These are phyloP conservation scores for Allomyces arbusculus DNA, from an alignment of 192 early-diverging fungal species.

Conservation along the genomic window DNA sequence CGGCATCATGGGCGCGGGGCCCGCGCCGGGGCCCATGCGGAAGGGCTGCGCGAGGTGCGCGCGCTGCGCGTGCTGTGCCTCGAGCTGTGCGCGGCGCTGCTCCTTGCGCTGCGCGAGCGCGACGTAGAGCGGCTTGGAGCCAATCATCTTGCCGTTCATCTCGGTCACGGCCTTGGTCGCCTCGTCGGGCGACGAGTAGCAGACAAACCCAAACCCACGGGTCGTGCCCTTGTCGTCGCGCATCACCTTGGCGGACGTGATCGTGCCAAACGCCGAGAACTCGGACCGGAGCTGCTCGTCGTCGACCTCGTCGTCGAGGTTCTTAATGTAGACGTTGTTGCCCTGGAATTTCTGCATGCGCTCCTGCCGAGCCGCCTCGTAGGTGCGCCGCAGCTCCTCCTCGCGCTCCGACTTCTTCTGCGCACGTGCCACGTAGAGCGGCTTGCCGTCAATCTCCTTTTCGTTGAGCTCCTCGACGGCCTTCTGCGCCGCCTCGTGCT, in stretches of 20 bases:
- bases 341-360: slow-evolving; percentile 97
- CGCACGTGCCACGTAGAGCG: slow-evolving; percentile 85
- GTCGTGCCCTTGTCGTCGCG: slow-evolving; percentile 68
- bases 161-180: slow-evolving; percentile 94
- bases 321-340: slow-evolving; percentile 97
- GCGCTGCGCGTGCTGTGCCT: slow-evolving; percentile 85
- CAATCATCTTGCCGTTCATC: slow-evolving; percentile 94
- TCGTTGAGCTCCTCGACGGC: slow-evolving; percentile 90
- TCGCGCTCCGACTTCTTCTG: slow-evolving; percentile 98
- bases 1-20: slow-evolving; percentile 6
- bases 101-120: slow-evolving; percentile 97
- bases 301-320: slow-evolving; percentile 89
- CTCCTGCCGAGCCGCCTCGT: slow-evolving; percentile 86
- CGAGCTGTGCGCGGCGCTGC: slow-evolving; percentile 82
- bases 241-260: slow-evolving; percentile 97
- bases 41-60: slow-evolving; percentile 33
- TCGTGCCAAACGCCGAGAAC: slow-evolving; percentile 85
- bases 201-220: slow-evolving; percentile 97
- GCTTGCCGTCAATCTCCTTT: slow-evolving; percentile 72
- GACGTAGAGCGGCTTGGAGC: slow-evolving; percentile 92
- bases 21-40: slow-evolving; percentile 8
- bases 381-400: slow-evolving; percentile 86
- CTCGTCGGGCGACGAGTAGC: slow-evolving; percentile 97
- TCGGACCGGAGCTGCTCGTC: slow-evolving; percentile 92
- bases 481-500: slow-evolving; percentile 66